Conservation (phyloP, 164 flowering plant genomes). For the Tetrastigma voinierianum region DNA sequence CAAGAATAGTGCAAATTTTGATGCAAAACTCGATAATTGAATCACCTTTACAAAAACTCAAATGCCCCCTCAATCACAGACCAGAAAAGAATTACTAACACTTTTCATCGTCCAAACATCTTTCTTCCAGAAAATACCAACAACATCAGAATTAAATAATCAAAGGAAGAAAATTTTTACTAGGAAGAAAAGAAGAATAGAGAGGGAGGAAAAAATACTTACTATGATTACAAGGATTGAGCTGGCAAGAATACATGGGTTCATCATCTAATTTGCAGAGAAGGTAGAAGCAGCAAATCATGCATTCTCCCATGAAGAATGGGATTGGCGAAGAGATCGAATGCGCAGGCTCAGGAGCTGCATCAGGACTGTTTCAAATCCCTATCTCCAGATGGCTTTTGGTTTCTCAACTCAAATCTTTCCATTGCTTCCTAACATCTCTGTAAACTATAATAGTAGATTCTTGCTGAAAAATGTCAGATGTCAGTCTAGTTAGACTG, state of each 20-base stretch:
- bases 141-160: slow-evolving; percentile 2
- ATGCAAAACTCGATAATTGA: background rate
- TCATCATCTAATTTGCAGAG: slow-evolving; percentile 36
- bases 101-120: slow-evolving; percentile 17
- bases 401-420: slow-evolving; percentile 74
- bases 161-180: background rate
- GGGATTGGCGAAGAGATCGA: slow-evolving; percentile 90
- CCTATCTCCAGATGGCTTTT: slow-evolving; percentile 61
- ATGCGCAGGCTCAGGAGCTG: slow-evolving; percentile 93
- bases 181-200: background rate
- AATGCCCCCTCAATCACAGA: slow-evolving; percentile 8
- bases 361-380: slow-evolving; percentile 90
- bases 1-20: slow-evolving; percentile 14
- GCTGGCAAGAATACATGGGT: background rate
- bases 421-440: slow-evolving; percentile 81
- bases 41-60: slow-evolving; percentile 29
- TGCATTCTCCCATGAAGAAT: slow-evolving; percentile 70
- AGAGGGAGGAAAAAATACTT: slow-evolving; percentile 6
- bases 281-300: background rate
- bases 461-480: slow-evolving; percentile 44
- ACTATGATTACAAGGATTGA: slow-evolving; percentile 20
- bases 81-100: slow-evolving; percentile 21
- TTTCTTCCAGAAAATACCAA: slow-evolving; percentile 3
- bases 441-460: slow-evolving; percentile 87
- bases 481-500: slow-evolving; percentile 1